Evolutionary conservation across 1,284 basidiomycete species (phyloP), one percentile per base, ranked within the genome.

Genomic region (Rhodotorula sp.): DNA sequence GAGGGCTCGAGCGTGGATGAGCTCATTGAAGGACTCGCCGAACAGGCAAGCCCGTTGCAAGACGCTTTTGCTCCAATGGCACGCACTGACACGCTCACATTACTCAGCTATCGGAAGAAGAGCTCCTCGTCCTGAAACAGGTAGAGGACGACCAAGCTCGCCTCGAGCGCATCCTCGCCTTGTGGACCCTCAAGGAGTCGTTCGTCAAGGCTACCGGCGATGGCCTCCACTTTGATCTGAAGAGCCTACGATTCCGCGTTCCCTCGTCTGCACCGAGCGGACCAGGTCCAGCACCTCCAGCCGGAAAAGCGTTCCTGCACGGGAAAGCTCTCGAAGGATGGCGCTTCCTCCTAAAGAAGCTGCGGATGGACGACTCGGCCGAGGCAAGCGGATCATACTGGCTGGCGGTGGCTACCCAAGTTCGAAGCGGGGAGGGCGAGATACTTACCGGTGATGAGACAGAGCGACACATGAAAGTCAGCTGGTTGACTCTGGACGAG

Each of bases 171-270:
- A 88, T 91, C 79, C 90, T 89, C 78, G 87, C 88, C 82, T 86
- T 91, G 70, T 93, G 91, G 91, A 92, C 91, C 6, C 82, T 90
- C 78, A 93, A 93, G 81, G 91, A 93, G 79, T 90, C 91, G 5
- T 93, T 91, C 79, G 90, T 90, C 4, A 93, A 93, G 81, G 90
- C 90, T 7, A 83, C 91, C 38, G 91, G 90, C 18, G 56, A 70
- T 10, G 75, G 75, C 0, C 55, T 76, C 3, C 56, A 60, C n/a
- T 55, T 64, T 58, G 75, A 76, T 55, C 62, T 76, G 2, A 48
- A 26, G 18, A 60, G 57, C 1, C 21, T 74, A 28, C 59, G 49
- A 57, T 15, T 70, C 72, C 60, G 19, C 54, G 6, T 47, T 66
- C 23, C 19, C 5, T 12, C n/a, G 8, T 3, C 23, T 26, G 38